Base-by-base conservation (phyloP, 768 basidiomycete genomes). In the Phanerodontia chrysosporium region DNA sequence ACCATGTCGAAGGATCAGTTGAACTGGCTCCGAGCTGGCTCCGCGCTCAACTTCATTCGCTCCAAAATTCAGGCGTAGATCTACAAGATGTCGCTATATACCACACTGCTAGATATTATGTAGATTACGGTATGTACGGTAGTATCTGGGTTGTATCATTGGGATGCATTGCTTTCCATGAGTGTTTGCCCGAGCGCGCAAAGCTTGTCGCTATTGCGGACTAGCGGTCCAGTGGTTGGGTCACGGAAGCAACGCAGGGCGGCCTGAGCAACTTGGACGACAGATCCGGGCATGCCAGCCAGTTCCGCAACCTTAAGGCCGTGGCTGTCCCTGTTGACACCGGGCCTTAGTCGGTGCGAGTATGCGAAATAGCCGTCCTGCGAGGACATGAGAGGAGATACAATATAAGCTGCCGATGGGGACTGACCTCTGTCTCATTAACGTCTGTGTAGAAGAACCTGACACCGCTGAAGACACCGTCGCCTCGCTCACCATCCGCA, bases 391-490 rank as follows among this genome's bases (percentile, higher is more conserved):
- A n/a, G n/a, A n/a, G n/a, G n/a, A n/a, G n/a, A n/a, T n/a, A n/a
- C n/a, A n/a, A n/a, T n/a, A n/a, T n/a, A n/a, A n/a, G n/a, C n/a
- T n/a, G n/a, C n/a, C n/a, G n/a, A n/a, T n/a, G n/a, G n/a, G n/a
- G n/a, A 21, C 66, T 87, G 69, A 90, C 95, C 67, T 81, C 80
- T 1, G 80, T 80, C 68, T 95, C 90, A 61, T 90, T 83, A 0
- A 98, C 83, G 64, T 91, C 88, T 0, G 92, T 98, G 70, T 92
- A 96, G 77, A 86, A 95, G 74, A 96, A 98, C 3, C 81, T 81
- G 24, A 96, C 83, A 7, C 80, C 81, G 6, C 72, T 62, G 73
- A 89, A 90, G 10, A 78, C 64, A 13, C 79, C 82, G 55, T 70
- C 63, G 7, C 79, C 80, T 49, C 62, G 69, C 53, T 76, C 67